Evolutionary conservation across 2,329 filamentous ascomycete genomes (phyloP), one percentile per base, ranked within the genome.

Genomic region (Alternaria burnsii): DNA sequence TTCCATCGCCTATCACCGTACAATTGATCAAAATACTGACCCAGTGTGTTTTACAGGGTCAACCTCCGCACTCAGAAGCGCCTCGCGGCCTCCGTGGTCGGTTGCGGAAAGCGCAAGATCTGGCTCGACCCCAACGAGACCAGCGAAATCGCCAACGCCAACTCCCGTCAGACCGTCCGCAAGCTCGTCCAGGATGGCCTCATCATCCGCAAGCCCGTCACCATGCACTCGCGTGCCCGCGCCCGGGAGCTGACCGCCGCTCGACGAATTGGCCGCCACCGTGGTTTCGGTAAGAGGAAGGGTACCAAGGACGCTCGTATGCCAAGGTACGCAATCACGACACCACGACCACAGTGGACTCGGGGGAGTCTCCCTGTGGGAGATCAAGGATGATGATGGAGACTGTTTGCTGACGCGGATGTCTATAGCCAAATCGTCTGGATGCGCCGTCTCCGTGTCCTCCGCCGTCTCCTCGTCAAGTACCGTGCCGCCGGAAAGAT

Each of bases 211-310:
- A 99, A 99, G 91, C 96, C 96, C 81, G 94, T 97, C 81, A 97
- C 94, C 81, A 97, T 97, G 93, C 95, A 99, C 92, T 98, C 95
- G 77, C 92, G 96, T 85, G 89, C 92, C 79, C 93, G 95, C 81
- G 95, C 95, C 80, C 92, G 96, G 80, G 94, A 95, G 85, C 88
- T 99, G 83, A 97, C 91, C 84, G 92, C 92, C 71, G 92, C 95
- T 82, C 91, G 95, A 86, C 89, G 94, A 81, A 94, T 97, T 81
- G 95, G 95, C 82, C 89, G 95, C 85, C 95, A 99, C 89, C 91
- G 95, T 85, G 95, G 95, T 82, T 97, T 97, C 87, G 95, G 95
- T 92, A 99, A 99, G 93, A 93, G 95, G 86, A 99, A 99, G 94
- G 96, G 95, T 97, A 98, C 96, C 80, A 92, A 92, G 82, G 94